Conservation (phyloP, 352 stramenopile species). For the Stephanocyclus meneghinianus region DNA sequence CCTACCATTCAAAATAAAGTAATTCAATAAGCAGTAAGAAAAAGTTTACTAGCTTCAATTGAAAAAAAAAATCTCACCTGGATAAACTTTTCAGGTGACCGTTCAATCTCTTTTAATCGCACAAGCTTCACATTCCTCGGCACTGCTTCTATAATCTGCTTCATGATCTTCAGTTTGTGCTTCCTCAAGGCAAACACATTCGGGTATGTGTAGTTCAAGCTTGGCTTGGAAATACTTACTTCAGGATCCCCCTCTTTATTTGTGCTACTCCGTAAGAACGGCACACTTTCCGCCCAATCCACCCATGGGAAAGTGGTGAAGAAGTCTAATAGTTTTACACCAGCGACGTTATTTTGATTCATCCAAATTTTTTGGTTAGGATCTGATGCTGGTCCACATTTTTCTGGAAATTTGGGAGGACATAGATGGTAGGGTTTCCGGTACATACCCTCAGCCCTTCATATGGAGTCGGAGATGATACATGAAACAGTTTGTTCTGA, state of each 20-base stretch:
- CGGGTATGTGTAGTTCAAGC: conserved; percentile 41
- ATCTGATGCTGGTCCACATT: conserved; percentile 21
- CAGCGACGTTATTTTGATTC: conserved; percentile 44
- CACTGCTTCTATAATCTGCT: conserved; percentile 38
- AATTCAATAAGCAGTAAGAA: background rate
- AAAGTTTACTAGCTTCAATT: background rate
- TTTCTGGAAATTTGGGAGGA: conserved; percentile 38
- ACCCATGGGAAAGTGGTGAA: conserved; percentile 42
- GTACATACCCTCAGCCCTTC: conserved; percentile 49
- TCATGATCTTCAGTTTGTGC: conserved; percentile 53
- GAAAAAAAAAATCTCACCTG: conserved; percentile 13
- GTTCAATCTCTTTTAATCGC: conserved; percentile 44
- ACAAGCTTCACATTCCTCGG: conserved; percentile 54
- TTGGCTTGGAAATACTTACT: conserved; percentile 40
- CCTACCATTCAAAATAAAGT: conserved; percentile 2
- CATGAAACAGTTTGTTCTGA: background rate
- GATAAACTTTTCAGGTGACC: conserved; percentile 46
- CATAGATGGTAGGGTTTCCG: conserved; percentile 51
- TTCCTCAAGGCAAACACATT: conserved; percentile 49
- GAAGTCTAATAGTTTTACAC: conserved; percentile 35
- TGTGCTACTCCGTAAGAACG: conserved; percentile 25
- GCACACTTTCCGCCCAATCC: conserved; percentile 48
- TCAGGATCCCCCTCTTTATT: conserved; percentile 3
- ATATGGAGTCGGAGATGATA: background rate
- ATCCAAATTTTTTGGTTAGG: conserved; percentile 29